Base-by-base conservation (phyloP, 2,329 filamentous ascomycete species). In the Grosmannia clavigera region DNA sequence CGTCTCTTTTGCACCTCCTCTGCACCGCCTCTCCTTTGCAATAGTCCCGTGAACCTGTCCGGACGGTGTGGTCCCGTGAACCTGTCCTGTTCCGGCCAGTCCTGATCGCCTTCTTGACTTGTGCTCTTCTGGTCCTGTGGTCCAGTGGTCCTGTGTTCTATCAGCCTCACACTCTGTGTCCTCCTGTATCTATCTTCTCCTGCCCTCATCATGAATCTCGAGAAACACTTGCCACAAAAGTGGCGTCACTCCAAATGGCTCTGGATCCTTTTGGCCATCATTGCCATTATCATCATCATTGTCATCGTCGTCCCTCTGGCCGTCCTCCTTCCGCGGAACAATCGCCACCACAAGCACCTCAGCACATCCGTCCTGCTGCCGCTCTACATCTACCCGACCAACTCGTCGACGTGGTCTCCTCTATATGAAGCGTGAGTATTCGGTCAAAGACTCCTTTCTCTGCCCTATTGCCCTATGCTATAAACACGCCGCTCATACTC, bases 381-480 rank as follows among this genome's bases (percentile, higher is more conserved):
- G 10, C 53, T 63, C 19, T 63, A 63, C 60, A 60, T 63, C 33
- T 63, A 63, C 25, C 62, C 62, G 3, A 35, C 12, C 46, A 60
- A 62, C 27, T 46, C 57, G 9, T 35, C 60, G 16, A 51, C 61
- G 1, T 64, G 60, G 61, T 46, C 48, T 16, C 58, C 58, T 3
- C 35, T 62, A 3, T 64, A 60, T 31, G 53, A 62, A 11, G 58
- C 60, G 60, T 64, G 38, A 50, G 60, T 58, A 14, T 35, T 35
- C 33, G 6, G 33, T 35, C 33, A 35, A 35, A 35, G 6, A 31
- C 29, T 31, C 5, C 38, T 27, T 5, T 43, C 40, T 43, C 14
- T 22, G 29, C 27, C 38, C 35, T 35, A 19, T 58, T 11, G 43
- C 16, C 33, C 6, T 25, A 5, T 19, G 5, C 40, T 43, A 19